Evolutionary conservation across 2,329 filamentous ascomycete genomes (phyloP).

Genomic region (Ophiostoma quercus): DNA sequence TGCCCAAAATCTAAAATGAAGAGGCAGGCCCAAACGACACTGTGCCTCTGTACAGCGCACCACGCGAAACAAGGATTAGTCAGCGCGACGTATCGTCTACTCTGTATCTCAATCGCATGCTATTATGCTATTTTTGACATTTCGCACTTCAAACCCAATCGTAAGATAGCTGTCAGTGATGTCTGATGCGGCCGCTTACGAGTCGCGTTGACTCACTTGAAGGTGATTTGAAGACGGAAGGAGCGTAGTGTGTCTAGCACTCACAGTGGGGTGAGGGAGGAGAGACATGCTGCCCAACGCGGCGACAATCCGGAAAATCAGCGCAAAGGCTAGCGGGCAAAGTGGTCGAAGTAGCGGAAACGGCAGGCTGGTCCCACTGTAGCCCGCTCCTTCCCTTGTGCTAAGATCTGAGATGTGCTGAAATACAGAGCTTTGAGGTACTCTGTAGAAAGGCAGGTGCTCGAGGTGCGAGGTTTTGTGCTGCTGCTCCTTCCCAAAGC

Average conservation of each 20-base stretch:
- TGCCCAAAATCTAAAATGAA: background rate
- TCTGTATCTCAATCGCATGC: no score
- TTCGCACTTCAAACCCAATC: background rate
- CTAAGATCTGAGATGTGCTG: background rate
- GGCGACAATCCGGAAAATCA: constrained; percentile 1
- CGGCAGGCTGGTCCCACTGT: constrained; percentile 13
- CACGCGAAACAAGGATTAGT: background rate
- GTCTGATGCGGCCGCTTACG: constrained; percentile 8
- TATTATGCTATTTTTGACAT: background rate
- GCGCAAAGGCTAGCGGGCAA: background rate
- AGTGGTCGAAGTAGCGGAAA: background rate
- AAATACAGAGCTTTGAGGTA: background rate
- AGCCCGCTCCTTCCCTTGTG: constrained; percentile 15
- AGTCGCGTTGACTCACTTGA: constrained; percentile 18
- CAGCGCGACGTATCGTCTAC: background rate
- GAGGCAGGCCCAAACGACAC: background rate
- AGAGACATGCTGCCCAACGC: constrained; percentile 19
- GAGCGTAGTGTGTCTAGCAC: constrained; percentile 20
- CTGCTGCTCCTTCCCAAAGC: constrained; percentile 10
- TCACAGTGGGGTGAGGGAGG: constrained; percentile 11
- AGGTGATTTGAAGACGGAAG: constrained; percentile 18
- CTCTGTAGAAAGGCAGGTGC: no score
- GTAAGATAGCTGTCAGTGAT: background rate
- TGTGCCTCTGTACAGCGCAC: background rate
- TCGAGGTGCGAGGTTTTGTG: background rate